phyloP scores from a whole-genome alignment of 1,284 basidiomycete genomes.

The Puccinia triticina region DNA sequence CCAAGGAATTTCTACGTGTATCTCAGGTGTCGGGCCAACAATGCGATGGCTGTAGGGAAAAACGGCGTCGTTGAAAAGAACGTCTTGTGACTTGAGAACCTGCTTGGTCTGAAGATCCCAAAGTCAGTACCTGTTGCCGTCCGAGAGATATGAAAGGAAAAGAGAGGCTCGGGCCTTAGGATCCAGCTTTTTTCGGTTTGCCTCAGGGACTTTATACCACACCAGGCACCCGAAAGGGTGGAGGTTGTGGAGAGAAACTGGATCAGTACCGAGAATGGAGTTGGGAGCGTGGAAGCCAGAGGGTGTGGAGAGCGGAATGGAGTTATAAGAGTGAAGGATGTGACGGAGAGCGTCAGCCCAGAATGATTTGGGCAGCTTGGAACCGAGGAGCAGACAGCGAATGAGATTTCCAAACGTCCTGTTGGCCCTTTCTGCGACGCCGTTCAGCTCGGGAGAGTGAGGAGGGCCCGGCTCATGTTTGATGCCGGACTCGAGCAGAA shows the following conservation, averaged over 20 bases:
- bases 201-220: too few relatives aligned
- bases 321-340: too few relatives aligned
- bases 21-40: neutral
- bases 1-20: neutral
- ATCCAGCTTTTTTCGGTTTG: neutral
- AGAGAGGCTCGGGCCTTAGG: neutral
- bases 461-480: neutral
- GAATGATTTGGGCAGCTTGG: too few relatives aligned
- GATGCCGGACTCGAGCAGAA: neutral
- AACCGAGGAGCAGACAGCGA: neutral
- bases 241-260: neutral
- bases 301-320: too few relatives aligned
- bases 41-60: neutral
- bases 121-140: too few relatives aligned
- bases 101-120: neutral
- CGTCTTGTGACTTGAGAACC: neutral
- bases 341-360: too few relatives aligned
- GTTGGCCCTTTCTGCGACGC: conserved; percentile 13
- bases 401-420: neutral
- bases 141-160: neutral
- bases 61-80: neutral
- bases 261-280: neutral
- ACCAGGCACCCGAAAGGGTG: conserved; percentile 21
- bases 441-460: conserved; percentile 28
- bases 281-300: neutral